Base-by-base conservation (phyloP, 176 grass and related monocot species). In the Microstegium vimineum region DNA sequence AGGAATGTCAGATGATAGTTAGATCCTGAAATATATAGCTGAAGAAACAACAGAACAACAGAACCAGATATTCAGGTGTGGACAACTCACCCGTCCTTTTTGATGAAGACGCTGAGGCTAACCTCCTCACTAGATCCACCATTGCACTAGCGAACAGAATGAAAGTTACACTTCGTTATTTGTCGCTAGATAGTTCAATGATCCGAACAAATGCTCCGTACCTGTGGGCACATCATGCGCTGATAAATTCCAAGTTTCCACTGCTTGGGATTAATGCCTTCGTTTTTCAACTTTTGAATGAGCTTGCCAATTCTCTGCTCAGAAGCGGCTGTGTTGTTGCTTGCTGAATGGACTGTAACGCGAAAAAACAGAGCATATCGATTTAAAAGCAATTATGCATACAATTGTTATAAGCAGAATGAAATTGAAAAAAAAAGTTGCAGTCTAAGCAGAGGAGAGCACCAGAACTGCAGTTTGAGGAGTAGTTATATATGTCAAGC, bases 171-270 rank as follows among this genome's bases (percentile, higher is more conserved):
- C 18, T 52, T 62, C 43, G 82, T 51, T 23, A 83, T 22, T 80
- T 78, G 27, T 67, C 72, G 17, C 35, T 22, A 54, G 13, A 86
- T 78, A 66, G 33, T 26, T 76, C 25, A 63, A 76, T 3, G 0
- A 61, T 34, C 11, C 20, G 43, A 85, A 52, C 45, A 17, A 18
- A 31, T 30, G 45, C 3, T 73, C 26, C 13, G 14, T 52, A 97
- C 95, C 90, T 79, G 16, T 23, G 96, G 96, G 82, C 96, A 98
- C 30, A 82, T 2, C 25, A 78, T 60, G 1, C 71, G 70, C 18
- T 66, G 42, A 60, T 66, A 84, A 52, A 35, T 72, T 23, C 89
- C 93, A 28, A 86, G 59, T 73, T 6, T 89, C 86, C 81, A 91
- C 32, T 80, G 14, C 6, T 22, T 40, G n/a, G 65, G 42, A n/a